phyloP scores from a whole-genome alignment of 164 flowering plant genomes.

The Pachysandra terminalis region DNA sequence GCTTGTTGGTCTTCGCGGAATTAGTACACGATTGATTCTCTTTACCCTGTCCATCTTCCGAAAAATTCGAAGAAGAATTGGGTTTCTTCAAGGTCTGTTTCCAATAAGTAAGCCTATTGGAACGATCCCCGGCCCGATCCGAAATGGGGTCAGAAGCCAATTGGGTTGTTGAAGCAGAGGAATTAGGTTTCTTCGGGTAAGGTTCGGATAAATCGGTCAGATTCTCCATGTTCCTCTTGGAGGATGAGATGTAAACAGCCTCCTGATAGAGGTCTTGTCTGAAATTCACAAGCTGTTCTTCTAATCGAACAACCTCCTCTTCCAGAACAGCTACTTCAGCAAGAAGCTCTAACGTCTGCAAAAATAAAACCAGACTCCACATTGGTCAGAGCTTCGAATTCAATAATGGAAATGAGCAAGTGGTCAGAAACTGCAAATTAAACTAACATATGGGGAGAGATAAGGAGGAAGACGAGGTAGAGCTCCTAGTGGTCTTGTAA shows the following conservation, averaged over 20 bases:
- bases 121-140: slow-evolving; percentile 11
- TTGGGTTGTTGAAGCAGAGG: slow-evolving; percentile 10
- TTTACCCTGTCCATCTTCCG: slow-evolving; percentile 50
- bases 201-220: slow-evolving; percentile 27
- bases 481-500: slow-evolving; percentile 81
- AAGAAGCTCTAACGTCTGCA: slow-evolving; percentile 80
- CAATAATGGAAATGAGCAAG: background rate
- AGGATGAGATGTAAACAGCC: slow-evolving; percentile 65
- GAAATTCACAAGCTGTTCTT: slow-evolving; percentile 78
- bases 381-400: background rate
- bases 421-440: background rate
- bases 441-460: slow-evolving; percentile 73
- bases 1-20: slow-evolving; percentile 36
- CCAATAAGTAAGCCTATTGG: slow-evolving; percentile 3
- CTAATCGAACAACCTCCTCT: slow-evolving; percentile 90
- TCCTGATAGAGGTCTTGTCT: slow-evolving; percentile 83
- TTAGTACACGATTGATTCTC: slow-evolving; percentile 40
- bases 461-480: slow-evolving; percentile 95
- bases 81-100: slow-evolving; percentile 15
- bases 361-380: background rate
- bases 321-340: slow-evolving; percentile 97
- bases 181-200: slow-evolving; percentile 12
- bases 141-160: slow-evolving; percentile 6
- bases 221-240: slow-evolving; percentile 46
- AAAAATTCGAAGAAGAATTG: slow-evolving; percentile 11